phyloP scores from a whole-genome alignment of 2,329 filamentous ascomycete species.

The Emydomyces testavorans region DNA sequence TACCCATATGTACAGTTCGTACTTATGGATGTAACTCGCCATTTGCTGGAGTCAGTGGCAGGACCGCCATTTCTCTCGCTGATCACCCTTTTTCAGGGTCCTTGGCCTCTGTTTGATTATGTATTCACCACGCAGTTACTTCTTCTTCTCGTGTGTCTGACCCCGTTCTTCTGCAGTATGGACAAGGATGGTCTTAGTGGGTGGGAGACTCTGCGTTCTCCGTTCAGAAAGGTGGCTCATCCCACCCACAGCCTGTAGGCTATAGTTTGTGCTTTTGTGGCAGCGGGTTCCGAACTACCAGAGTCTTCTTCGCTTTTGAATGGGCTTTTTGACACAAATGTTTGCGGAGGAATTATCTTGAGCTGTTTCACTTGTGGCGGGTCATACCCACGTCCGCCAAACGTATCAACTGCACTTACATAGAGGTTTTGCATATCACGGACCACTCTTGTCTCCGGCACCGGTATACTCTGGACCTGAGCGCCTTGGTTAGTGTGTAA shows the following conservation, averaged over 20 bases:
- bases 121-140: no score
- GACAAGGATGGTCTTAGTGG: no score
- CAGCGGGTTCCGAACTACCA: no score
- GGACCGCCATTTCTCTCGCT: background rate
- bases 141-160: no score
- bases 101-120: background rate
- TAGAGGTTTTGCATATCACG: no score
- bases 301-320: background rate
- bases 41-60: background rate
- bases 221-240: background rate
- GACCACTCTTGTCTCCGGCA: no score
- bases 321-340: background rate
- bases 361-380: background rate
- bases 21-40: slow-evolving; percentile 4
- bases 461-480: no score
- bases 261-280: no score
- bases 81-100: background rate
- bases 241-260: background rate
- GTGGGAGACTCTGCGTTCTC: no score
- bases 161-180: no score
- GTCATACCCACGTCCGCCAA: background rate
- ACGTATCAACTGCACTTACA: no score
- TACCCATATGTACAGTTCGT: background rate
- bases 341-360: background rate
- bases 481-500: no score